Conservation (phyloP, 768 basidiomycete species). For the Termitomyces sp. region DNA sequence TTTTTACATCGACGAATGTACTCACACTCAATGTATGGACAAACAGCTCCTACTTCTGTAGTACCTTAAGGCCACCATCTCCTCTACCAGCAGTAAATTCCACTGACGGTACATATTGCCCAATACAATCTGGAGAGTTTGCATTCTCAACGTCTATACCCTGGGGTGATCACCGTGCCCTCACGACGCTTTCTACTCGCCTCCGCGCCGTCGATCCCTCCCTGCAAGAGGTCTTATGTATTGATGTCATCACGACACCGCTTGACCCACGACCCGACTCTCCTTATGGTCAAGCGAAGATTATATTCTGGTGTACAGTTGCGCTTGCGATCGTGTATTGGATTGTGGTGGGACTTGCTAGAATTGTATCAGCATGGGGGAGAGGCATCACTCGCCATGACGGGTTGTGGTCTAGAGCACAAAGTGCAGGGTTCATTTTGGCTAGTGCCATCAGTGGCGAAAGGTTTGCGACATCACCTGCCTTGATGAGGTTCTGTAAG, state of each 20-base stretch:
- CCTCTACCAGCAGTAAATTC: conserved; percentile 48
- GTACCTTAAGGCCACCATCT: conserved; percentile 71
- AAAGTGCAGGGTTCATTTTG: conserved; percentile 83
- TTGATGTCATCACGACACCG: conserved; percentile 75
- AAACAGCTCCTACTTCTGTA: conserved; percentile 72
- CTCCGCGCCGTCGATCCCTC: conserved; percentile 87
- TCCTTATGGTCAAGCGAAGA: conserved; percentile 60
- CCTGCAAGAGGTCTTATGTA: conserved; percentile 75
- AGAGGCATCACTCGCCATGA: conserved; percentile 59
- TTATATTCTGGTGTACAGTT: conserved; percentile 72
- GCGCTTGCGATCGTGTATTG: conserved; percentile 76
- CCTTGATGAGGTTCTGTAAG: conserved; percentile 85
- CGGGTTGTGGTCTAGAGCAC: conserved; percentile 64
- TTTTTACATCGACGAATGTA: conserved; percentile 78
- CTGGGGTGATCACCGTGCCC: conserved; percentile 55
- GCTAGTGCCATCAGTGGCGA: conserved; percentile 94
- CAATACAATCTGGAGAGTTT: conserved; percentile 72
- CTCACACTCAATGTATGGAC: conserved; percentile 72
- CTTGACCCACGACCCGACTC: conserved; percentile 51
- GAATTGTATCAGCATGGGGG: conserved; percentile 82
- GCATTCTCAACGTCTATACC: conserved; percentile 75
- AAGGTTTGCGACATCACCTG: conserved; percentile 76
- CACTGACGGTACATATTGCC: conserved; percentile 55
- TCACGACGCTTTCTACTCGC: conserved; percentile 81
- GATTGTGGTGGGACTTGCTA: conserved; percentile 72